Evolutionary conservation across 1,284 basidiomycete genomes (phyloP), one percentile per base, ranked within the genome.

Genomic region (Apiotrichum laibachii): DNA sequence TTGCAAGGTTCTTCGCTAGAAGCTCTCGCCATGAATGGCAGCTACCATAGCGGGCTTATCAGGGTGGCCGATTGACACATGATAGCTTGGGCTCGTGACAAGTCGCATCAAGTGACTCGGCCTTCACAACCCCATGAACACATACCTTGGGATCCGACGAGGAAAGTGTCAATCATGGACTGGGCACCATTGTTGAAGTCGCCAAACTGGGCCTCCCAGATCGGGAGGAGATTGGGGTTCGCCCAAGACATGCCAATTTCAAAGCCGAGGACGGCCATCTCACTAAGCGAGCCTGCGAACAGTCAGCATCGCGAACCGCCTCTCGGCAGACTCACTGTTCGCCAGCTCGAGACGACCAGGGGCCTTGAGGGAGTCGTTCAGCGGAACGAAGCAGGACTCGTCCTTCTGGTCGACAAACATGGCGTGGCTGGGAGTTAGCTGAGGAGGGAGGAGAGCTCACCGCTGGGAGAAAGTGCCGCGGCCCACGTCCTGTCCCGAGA

Each of bases 141-240:
- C 86, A 64, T 68, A 89, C 89, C 88, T 78, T 93, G 88, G 16
- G 87, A 82, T 1, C 89, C 91, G 1, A 87, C 82, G 34, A 94
- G 82, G 75, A 90, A 94, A 0, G 89, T 91, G 70, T 94, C 92
- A 62, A 94, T 88, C 60, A 91, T 87, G 62, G 91, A 84, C 82
- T 90, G 89, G 12, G 89, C 89, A 5, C 89, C 89, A 69, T 94
- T 93, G 79, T 89, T 87, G 77, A 94, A 94, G 73, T 93, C 91
- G n/a, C 90, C 90, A 68, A 78, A 77, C 64, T 93, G 91, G 2
- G 90, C 90, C 75, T 95, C 91, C 91, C 91, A 93, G 46, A 94
- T 89, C 0, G 89, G 85, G 51, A 94, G 77, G 35, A 92, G 72
- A 59, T 85, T 82, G 0, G 90, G 90, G 43, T 84, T 81, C 72